These are phyloP conservation scores for Pichia pseudocactophila DNA, from an alignment of 805 yeast genomes.

Conservation along the genomic window DNA sequence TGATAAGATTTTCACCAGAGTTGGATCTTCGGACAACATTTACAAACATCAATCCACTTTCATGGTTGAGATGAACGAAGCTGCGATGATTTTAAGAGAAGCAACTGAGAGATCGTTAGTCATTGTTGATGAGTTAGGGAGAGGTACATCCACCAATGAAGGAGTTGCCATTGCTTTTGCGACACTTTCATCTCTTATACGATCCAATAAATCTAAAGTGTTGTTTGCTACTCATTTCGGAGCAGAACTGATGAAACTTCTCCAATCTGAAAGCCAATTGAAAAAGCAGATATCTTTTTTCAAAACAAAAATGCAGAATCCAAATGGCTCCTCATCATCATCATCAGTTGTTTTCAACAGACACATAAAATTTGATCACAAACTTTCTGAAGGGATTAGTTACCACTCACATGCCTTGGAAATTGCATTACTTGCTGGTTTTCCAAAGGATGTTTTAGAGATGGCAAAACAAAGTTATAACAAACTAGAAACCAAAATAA, in stretches of 20 bases:
- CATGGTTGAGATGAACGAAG: constrained; percentile 89
- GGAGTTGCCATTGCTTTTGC: constrained; percentile 84
- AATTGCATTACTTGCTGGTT: constrained; percentile 73
- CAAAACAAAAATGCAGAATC: constrained; percentile 15
- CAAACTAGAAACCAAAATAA: background rate
- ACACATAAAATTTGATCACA: constrained; percentile 42
- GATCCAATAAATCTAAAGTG: constrained; percentile 53
- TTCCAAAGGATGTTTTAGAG: constrained; percentile 50
- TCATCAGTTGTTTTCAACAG: constrained; percentile 16
- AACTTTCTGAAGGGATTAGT: constrained; percentile 58
- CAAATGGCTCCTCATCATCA: background rate
- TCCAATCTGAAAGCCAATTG: constrained; percentile 25
- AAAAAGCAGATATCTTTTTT: constrained; percentile 19
- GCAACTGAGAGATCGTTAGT: constrained; percentile 65
- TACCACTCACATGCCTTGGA: constrained; percentile 66
- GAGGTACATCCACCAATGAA: constrained; percentile 81
- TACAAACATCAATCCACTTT: constrained; percentile 77
- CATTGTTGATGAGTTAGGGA: constrained; percentile 79
- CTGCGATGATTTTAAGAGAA: constrained; percentile 55
- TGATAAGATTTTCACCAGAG: constrained; percentile 70
- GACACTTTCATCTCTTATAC: constrained; percentile 46
- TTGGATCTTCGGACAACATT: constrained; percentile 80
- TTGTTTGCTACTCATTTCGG: constrained; percentile 91
- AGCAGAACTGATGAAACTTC: constrained; percentile 37
- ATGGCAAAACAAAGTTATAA: constrained; percentile 37